Percentiles rank a stretch among this genome's conserved stretches.
Evolutionary conservation across 2,329 filamentous ascomycete genomes (phyloP).

Genomic region (Chlorencoelia australis): DNA sequence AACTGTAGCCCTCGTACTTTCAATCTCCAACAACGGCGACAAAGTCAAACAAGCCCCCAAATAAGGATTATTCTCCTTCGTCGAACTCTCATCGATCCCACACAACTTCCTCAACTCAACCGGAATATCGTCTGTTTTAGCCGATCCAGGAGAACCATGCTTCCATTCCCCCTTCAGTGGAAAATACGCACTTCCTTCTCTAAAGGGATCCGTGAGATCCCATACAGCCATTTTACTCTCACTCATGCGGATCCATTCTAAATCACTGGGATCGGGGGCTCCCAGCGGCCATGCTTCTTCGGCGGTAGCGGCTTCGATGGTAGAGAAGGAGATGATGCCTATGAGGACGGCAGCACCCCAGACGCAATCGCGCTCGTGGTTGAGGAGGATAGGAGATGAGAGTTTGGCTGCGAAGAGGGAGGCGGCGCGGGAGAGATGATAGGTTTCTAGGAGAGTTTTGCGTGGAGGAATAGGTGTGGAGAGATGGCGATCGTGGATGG

Average conservation of each 20-base stretch:
- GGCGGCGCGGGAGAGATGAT: constrained; percentile 39
- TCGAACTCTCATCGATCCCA: constrained; percentile 7
- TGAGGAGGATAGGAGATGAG: constrained; percentile 26
- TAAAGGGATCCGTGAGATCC: constrained; percentile 19
- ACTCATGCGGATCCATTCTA: constrained; percentile 49
- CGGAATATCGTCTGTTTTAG: background rate
- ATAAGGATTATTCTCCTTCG: constrained; percentile 10
- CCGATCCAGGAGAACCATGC: background rate
- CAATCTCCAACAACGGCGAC: constrained; percentile 1
- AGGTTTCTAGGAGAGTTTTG: constrained; percentile 27
- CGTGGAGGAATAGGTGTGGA: constrained; percentile 14
- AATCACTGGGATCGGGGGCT: constrained; percentile 31
- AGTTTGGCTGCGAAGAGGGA: constrained; percentile 38
- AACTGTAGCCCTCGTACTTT: constrained; percentile 30
- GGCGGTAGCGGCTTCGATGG: constrained; percentile 33
- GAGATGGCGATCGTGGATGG: constrained; percentile 42
- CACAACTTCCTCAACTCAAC: constrained; percentile 11
- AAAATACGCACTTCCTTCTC: background rate
- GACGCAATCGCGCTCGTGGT: constrained; percentile 37
- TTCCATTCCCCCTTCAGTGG: background rate
- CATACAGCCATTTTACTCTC: constrained; percentile 46
- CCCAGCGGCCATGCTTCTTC: constrained; percentile 48
- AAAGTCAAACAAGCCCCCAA: constrained; percentile 5
- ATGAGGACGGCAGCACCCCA: constrained; percentile 40
- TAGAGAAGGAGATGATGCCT: constrained; percentile 35